phyloP scores from a whole-genome alignment of 192 early-diverging fungal genomes.

The Backusella luteola region DNA sequence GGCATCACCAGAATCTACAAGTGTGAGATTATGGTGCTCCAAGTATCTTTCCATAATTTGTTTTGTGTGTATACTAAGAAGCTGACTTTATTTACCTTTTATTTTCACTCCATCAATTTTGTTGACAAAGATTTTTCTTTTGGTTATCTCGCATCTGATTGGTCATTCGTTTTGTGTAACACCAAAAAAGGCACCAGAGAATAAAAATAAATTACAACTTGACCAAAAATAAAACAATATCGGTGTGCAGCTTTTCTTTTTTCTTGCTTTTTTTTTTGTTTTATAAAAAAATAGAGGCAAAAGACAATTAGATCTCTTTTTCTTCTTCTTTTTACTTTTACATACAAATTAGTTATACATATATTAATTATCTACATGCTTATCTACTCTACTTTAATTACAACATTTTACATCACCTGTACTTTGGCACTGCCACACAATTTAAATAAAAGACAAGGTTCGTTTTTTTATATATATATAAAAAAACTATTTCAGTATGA shows the following conservation, averaged over 20 bases:
- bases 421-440: neutral
- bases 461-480: neutral
- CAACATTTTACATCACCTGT: neutral
- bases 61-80: neutral
- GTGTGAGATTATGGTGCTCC: slow-evolving; percentile 1
- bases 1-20: slow-evolving; percentile 2
- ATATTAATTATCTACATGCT: neutral
- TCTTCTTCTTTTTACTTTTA: slow-evolving; percentile 8
- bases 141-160: neutral
- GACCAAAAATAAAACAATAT: neutral
- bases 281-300: too few relatives aligned
- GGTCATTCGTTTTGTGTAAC: neutral
- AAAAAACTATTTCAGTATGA: too few relatives aligned
- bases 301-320: neutral
- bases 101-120: neutral
- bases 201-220: neutral
- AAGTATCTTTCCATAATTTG: slow-evolving; percentile 9
- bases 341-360: neutral
- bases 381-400: neutral
- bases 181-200: neutral
- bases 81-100: neutral
- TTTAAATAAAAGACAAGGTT: slow-evolving; percentile 18
- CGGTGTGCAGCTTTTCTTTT: neutral
- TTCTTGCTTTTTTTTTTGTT: neutral
- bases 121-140: neutral